Percentiles rank a stretch among this genome's conserved stretches.
Conservation (phyloP, 352 stramenopile species). For the Pythium aquatile region DNA sequence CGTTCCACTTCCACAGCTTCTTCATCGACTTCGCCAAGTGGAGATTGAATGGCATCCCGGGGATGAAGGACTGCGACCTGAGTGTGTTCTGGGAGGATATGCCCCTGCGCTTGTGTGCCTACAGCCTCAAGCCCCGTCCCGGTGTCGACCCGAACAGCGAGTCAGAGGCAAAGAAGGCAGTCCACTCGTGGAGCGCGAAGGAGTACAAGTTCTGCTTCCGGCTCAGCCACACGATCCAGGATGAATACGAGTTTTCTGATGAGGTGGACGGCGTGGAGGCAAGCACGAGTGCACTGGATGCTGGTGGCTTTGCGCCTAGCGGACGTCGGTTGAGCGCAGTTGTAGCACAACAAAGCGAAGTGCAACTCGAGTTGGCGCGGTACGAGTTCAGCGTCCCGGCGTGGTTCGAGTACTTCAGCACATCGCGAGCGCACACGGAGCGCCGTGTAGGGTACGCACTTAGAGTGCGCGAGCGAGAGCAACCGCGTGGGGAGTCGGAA, state of each 20-base stretch:
- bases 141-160: slow-evolving; percentile 26
- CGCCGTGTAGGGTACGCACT: slow-evolving; percentile 52
- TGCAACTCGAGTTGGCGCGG: slow-evolving; percentile 28
- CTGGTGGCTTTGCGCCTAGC: neutral
- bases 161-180: slow-evolving; percentile 26
- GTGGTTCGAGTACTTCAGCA: slow-evolving; percentile 65
- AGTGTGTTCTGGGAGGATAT: slow-evolving; percentile 59
- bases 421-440: slow-evolving; percentile 30
- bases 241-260: slow-evolving; percentile 21
- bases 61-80: slow-evolving; percentile 45
- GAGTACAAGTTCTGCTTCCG: slow-evolving; percentile 63
- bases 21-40: slow-evolving; percentile 66
- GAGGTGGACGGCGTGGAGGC: slow-evolving; percentile 5
- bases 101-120: slow-evolving; percentile 56
- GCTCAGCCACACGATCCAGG: slow-evolving; percentile 38
- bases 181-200: slow-evolving; percentile 37
- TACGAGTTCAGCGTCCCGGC: slow-evolving; percentile 40
- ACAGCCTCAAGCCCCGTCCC: slow-evolving; percentile 36
- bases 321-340: slow-evolving; percentile 16
- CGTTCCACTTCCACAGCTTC: slow-evolving; percentile 71
- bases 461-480: slow-evolving; percentile 29
- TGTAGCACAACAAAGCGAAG: slow-evolving; percentile 22
- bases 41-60: slow-evolving; percentile 51
- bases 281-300: neutral
- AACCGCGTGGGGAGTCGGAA: neutral